Evolutionary conservation across 2,329 filamentous ascomycete species (phyloP).

Genomic region (Aspergillus carbonarius): DNA sequence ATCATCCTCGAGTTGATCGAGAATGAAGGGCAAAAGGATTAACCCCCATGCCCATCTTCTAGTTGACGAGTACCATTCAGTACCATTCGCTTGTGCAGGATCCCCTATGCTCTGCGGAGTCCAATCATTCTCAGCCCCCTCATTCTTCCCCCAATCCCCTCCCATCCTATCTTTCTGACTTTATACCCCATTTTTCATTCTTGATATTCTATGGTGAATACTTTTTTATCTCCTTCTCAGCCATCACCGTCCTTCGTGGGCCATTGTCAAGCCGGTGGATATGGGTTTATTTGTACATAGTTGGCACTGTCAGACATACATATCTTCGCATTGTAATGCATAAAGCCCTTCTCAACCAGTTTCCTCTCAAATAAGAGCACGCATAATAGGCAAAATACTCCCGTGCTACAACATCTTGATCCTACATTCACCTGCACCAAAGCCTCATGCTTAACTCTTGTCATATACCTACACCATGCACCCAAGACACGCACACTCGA

Average conservation of each 20-base stretch:
- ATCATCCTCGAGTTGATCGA: constrained; percentile 89
- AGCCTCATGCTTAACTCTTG: too few species aligned
- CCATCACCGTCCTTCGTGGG: neutral
- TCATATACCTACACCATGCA: too few species aligned
- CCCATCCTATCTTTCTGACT: neutral
- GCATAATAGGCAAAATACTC: too few species aligned
- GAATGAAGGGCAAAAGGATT: constrained; percentile 76
- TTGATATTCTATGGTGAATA: neutral
- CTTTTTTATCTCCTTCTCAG: neutral
- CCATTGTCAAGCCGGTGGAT: neutral
- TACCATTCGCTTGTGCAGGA: neutral
- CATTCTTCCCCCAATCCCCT: neutral
- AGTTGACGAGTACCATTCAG: too few species aligned
- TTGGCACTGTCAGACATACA: neutral
- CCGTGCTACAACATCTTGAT: too few species aligned
- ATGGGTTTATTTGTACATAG: neutral
- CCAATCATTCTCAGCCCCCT: neutral
- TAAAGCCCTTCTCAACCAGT: neutral
- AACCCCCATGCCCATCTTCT: neutral
- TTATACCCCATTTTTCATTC: constrained; percentile 2
- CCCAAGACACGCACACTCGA: too few species aligned
- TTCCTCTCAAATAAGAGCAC: neutral
- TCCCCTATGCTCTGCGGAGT: neutral
- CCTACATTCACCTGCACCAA: too few species aligned
- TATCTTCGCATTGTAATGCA: neutral